Evolutionary conservation across 345 rosid genomes (phyloP).

Genomic region (Eucalyptus tenuipes): DNA sequence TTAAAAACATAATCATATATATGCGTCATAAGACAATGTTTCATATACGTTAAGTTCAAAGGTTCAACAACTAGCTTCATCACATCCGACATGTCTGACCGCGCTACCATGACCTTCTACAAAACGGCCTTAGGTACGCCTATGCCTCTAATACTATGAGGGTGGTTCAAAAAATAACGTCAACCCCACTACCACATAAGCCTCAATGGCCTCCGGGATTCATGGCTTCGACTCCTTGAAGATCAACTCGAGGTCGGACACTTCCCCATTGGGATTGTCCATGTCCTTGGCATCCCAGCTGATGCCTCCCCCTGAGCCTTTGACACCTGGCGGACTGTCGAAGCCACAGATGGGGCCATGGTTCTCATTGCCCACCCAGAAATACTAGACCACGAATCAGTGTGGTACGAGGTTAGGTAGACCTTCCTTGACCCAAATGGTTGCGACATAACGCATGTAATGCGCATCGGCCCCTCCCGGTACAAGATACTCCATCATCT

Average conservation of each 20-base stretch:
- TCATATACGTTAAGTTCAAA: no score
- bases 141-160: accelerated
- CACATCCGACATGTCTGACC: accelerated
- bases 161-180: no score
- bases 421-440: accelerated
- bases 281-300: no score
- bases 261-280: accelerated
- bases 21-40: no score
- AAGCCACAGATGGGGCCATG: accelerated
- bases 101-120: no score
- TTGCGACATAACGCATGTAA: accelerated
- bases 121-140: no score
- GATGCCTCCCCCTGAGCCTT: accelerated
- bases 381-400: accelerated
- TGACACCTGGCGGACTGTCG: accelerated
- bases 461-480: accelerated
- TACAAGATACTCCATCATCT: accelerated
- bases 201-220: no score
- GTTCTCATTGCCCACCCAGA: no score
- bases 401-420: accelerated
- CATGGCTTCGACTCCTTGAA: accelerated
- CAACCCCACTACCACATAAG: no score
- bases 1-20: no score
- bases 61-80: no score
- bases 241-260: accelerated